These are phyloP conservation scores for Cercospora zeina DNA, from an alignment of 2,329 filamentous ascomycete species.

Conservation along the genomic window DNA sequence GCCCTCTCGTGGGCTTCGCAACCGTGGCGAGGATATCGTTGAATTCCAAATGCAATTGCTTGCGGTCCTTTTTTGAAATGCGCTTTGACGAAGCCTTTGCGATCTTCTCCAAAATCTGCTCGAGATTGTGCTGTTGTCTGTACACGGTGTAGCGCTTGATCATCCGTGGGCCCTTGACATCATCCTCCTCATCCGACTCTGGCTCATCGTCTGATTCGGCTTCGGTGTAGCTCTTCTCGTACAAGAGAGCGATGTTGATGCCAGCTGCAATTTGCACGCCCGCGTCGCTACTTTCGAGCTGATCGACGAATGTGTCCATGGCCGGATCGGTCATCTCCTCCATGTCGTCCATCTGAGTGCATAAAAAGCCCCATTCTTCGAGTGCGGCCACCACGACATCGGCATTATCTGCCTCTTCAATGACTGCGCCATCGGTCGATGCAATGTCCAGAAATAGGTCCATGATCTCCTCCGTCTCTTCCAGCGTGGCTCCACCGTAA, in stretches of 20 bases:
- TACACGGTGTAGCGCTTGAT: constrained; percentile 69
- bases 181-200: constrained; percentile 48
- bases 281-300: constrained; percentile 73
- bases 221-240: constrained; percentile 68
- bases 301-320: constrained; percentile 79
- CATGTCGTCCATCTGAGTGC: constrained; percentile 73
- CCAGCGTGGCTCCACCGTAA: constrained; percentile 71
- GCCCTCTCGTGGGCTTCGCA: constrained; percentile 65
- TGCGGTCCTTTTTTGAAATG: constrained; percentile 67
- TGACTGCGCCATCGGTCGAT: constrained; percentile 72
- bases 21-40: constrained; percentile 66
- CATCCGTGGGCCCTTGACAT: constrained; percentile 44
- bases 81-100: constrained; percentile 61
- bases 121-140: constrained; percentile 62
- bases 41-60: constrained; percentile 66
- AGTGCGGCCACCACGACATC: constrained; percentile 72
- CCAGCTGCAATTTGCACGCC: constrained; percentile 75
- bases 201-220: constrained; percentile 58
- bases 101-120: constrained; percentile 60
- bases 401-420: constrained; percentile 70
- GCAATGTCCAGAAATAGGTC: constrained; percentile 75
- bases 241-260: constrained; percentile 77
- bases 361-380: constrained; percentile 76
- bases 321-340: constrained; percentile 69
- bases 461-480: constrained; percentile 69